Base-by-base conservation (phyloP, 441 rosid species). In the Croton laevigatus region DNA sequence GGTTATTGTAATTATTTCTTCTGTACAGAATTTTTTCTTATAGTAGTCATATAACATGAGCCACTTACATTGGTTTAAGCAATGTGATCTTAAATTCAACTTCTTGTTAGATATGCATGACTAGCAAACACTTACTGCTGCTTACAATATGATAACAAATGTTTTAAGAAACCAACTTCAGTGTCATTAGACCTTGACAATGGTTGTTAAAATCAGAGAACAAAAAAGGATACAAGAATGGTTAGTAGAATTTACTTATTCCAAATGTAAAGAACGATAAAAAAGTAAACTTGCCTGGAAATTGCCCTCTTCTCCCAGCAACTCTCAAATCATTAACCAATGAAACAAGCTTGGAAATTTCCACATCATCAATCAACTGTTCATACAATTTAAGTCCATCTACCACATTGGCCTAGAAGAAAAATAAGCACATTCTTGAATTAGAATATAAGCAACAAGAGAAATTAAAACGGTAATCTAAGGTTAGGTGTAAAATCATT, bases 341-440 rank as follows among this genome's bases (percentile, higher is more conserved):
- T 40, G 93, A 87, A 76, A 88, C 79, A 55, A 92, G 86, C 73
- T 84, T 77, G 66, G 84, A 81, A 72, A 91, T 87, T 76, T 92
- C 91, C 38, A 75, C 78, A 38, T 84, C 79, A 45, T 83, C 87
- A 66, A 84, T 60, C 63, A 88, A 80, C 55, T 81, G 76, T 58
- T 87, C 98, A 57, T 89, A 88, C 70, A 91, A 66, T 84, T 86
- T 85, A 73, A 92, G 76, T 76, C 98, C 99, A 71, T 95, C 99
- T 53, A 89, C 98, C 73, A 87, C 96, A 78, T 95, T 92, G 66
- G 91, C 92, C 99, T 89, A 73, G 45, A 67, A 66, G 62, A 61
- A 59, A 76, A 66, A 75, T 62, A 20, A 37, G 17, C 8, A 40
- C 51, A 19, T 60, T 48, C 73, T 52, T 75, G 66, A 72, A 74